Conservation (phyloP, 129 eudicot species). For the Flaveria ramosissima region DNA sequence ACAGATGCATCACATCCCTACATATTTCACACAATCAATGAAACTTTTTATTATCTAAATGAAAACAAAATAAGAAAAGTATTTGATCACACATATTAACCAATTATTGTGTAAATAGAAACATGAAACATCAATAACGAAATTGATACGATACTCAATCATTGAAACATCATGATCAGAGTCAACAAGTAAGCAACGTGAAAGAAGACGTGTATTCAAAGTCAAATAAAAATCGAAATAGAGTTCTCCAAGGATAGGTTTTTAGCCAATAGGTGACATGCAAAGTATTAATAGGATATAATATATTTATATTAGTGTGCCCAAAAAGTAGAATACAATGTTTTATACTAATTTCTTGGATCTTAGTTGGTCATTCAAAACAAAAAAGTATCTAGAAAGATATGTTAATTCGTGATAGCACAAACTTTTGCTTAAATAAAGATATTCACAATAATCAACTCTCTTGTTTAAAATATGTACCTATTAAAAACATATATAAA, state of each 20-base stretch:
- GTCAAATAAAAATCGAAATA: not conserved
- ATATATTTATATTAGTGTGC: not conserved
- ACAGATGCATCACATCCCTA: constrained; percentile 66
- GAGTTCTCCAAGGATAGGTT: not conserved
- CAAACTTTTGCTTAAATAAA: not conserved
- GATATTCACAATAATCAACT: not conserved
- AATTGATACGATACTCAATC: not conserved
- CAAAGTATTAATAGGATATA: not conserved
- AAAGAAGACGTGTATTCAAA: not conserved
- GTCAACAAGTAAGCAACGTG: not conserved
- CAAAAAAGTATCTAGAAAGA: too few relatives aligned
- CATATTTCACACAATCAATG: not conserved
- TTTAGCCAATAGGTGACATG: not conserved
- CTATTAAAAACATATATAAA: not conserved
- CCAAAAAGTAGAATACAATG: too few relatives aligned
- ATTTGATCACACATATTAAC: not conserved
- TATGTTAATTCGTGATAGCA: too few relatives aligned
- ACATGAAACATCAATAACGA: not conserved
- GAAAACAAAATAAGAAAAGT: not conserved
- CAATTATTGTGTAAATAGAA: not conserved
- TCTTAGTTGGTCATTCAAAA: not conserved
- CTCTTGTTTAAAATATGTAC: not conserved
- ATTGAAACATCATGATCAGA: not conserved
- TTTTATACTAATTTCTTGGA: not conserved
- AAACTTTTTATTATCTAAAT: not conserved